Conservation (phyloP, 495 filamentous ascomycete genomes). For the Hyaloscypha hepaticicola region DNA sequence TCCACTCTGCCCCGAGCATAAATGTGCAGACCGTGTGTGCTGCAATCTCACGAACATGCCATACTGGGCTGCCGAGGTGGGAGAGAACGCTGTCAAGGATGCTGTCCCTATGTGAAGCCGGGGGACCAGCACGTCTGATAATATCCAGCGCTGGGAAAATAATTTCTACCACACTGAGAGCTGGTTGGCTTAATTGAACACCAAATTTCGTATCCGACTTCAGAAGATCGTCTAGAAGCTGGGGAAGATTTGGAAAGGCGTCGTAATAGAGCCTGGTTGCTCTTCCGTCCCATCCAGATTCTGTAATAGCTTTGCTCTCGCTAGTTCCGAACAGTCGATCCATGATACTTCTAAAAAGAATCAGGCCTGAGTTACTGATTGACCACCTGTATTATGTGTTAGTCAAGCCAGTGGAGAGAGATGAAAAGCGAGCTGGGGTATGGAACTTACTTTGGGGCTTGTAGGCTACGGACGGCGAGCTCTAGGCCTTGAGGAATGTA, state of each 20-base stretch:
- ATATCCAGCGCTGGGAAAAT: slow-evolving; percentile 89
- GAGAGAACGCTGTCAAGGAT: slow-evolving; percentile 49
- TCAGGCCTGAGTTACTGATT: slow-evolving; percentile 86
- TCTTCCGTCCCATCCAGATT: slow-evolving; percentile 50
- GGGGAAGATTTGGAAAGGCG: slow-evolving; percentile 68
- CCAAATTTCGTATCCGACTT: slow-evolving; percentile 33
- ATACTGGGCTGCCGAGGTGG: slow-evolving; percentile 71
- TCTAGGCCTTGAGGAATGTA: slow-evolving; percentile 71
- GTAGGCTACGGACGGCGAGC: slow-evolving; percentile 71
- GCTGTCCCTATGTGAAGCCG: slow-evolving; percentile 41
- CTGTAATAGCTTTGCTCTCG: slow-evolving; percentile 50
- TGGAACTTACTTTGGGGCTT: slow-evolving; percentile 35
- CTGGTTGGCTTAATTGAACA: slow-evolving; percentile 25
- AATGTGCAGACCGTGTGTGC: slow-evolving; percentile 76
- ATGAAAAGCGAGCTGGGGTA: neutral
- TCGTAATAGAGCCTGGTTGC: slow-evolving; percentile 59
- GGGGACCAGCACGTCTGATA: slow-evolving; percentile 62
- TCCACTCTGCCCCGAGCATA: slow-evolving; percentile 51
- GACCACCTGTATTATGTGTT: slow-evolving; percentile 64
- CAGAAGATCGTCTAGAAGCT: slow-evolving; percentile 67
- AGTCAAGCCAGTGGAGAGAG: slow-evolving; percentile 11
- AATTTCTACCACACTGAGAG: slow-evolving; percentile 57
- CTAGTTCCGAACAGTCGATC: slow-evolving; percentile 70
- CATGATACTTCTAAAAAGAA: slow-evolving; percentile 81
- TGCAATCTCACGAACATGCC: slow-evolving; percentile 89